Evolutionary conservation across 2,329 filamentous ascomycete genomes (phyloP).

Genomic region (Aspergillus ochraceus): DNA sequence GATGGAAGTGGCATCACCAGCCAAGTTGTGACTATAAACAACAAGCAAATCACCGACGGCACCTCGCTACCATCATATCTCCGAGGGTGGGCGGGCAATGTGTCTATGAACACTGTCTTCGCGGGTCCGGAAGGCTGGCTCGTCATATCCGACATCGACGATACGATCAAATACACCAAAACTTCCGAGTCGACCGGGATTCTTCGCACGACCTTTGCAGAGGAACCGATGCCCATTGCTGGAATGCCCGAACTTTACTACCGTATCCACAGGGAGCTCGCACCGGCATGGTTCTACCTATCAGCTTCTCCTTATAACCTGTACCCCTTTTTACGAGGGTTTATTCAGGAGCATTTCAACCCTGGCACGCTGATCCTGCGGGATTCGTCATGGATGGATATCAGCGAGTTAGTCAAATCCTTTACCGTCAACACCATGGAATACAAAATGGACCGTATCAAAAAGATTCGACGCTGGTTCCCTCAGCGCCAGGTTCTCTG

Average conservation of each 20-base stretch:
- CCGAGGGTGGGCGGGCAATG: constrained; percentile 32
- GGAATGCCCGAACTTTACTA: constrained; percentile 86
- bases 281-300: constrained; percentile 85
- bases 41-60: constrained; percentile 47
- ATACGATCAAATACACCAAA: constrained; percentile 90
- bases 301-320: constrained; percentile 93
- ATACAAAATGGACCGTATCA: constrained; percentile 82
- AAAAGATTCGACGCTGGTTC: constrained; percentile 75
- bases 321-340: constrained; percentile 79
- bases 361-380: constrained; percentile 80
- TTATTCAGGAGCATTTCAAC: constrained; percentile 70
- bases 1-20: constrained; percentile 71
- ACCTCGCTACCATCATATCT: constrained; percentile 44
- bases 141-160: constrained; percentile 86
- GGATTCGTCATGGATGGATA: constrained; percentile 81
- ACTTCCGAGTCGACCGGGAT: constrained; percentile 80
- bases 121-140: constrained; percentile 79
- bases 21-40: constrained; percentile 58
- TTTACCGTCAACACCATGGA: constrained; percentile 78
- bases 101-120: constrained; percentile 70
- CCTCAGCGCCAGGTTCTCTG: constrained; percentile 77
- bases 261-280: constrained; percentile 58
- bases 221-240: constrained; percentile 66
- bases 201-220: constrained; percentile 78
- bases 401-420: constrained; percentile 74